Percentiles rank a stretch among this genome's conserved stretches.
These are phyloP conservation scores for Gossypium stocksii DNA, from an alignment of 345 rosid genomes.

Conservation along the genomic window DNA sequence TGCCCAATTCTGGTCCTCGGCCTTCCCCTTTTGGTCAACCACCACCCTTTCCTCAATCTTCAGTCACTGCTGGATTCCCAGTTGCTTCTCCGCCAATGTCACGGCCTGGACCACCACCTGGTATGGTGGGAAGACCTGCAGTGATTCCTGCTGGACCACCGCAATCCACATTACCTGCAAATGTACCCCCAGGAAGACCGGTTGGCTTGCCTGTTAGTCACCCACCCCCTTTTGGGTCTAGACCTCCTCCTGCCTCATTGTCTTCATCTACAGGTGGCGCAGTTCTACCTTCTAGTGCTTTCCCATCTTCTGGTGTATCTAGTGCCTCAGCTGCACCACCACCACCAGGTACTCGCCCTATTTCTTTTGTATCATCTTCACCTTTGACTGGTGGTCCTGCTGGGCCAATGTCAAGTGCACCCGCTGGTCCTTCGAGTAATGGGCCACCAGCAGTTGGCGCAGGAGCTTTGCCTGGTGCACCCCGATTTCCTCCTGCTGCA, in stretches of 20 bases:
- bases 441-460: slow-evolving; percentile 41
- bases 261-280: slow-evolving; percentile 35
- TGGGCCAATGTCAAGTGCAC: slow-evolving; percentile 33
- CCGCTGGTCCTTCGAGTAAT: slow-evolving; percentile 39
- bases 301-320: slow-evolving; percentile 33
- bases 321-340: slow-evolving; percentile 35
- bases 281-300: slow-evolving; percentile 26
- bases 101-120: slow-evolving; percentile 55
- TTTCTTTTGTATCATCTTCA: slow-evolving; percentile 38
- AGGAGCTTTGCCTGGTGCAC: slow-evolving; percentile 35
- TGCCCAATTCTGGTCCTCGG: slow-evolving; percentile 53
- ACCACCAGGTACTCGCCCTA: slow-evolving; percentile 45
- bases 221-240: slow-evolving; percentile 34
- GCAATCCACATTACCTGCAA: slow-evolving; percentile 36
- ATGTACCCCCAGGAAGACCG: slow-evolving; percentile 50
- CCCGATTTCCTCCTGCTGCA: slow-evolving; percentile 37
- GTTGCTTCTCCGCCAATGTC: slow-evolving; percentile 30
- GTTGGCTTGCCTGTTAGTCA: slow-evolving; percentile 40
- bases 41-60: slow-evolving; percentile 44
- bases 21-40: slow-evolving; percentile 65
- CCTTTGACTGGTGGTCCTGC: slow-evolving; percentile 34
- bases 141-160: slow-evolving; percentile 44
- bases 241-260: slow-evolving; percentile 52
- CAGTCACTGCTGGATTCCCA: slow-evolving; percentile 39
- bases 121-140: slow-evolving; percentile 38